Evolutionary conservation across 2,329 filamentous ascomycete species (phyloP), one percentile per base, ranked within the genome.

Genomic region (Metarhizium rileyi): DNA sequence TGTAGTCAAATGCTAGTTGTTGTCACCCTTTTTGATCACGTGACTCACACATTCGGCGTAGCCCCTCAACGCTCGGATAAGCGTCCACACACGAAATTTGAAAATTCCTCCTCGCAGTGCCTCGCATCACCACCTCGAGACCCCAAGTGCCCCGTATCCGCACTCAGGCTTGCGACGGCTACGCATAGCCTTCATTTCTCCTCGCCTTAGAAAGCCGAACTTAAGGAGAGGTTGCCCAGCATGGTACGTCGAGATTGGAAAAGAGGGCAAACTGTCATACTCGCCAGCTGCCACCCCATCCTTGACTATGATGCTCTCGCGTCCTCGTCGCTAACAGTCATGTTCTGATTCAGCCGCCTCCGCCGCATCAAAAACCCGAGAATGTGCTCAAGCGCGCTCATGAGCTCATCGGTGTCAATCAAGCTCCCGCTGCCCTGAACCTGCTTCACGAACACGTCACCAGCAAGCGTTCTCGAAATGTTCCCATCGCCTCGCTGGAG

Each of bases 401-500:
- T 73, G 93, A 98, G 78, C 88, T 98, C 73, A 96, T 97, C 75
- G 93, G 90, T 66, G 93, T 98, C 66, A 86, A 87, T 69, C 93
- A 98, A 81, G 79, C 87, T 61, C 82, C 87, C 63, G 91, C 93
- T 64, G 93, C 93, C 67, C 78, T 98, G 68, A 90, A 85, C 64
- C 84, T 97, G 64, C 86, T 98, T 55, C 93, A 97, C 77, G 93
- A 98, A 79, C 93, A 98, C 83, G 90, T 97, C 76, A 95, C 90
- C 63, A 96, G 89, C 59, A 98, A 98, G 78, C 82, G 93, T 63
- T 96, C 90, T 63, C 88, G 93, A 67, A 97, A 94, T 84, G 93
- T 88, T 63, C 90, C 93, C 62, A 97, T 97, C 77, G 81, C 86
- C 57, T 94, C 90, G 48, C 76, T 98, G 65, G 93, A 98, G 82